phyloP scores from a whole-genome alignment of 352 stramenopile species.

The Phytophthora boehmeriae region DNA sequence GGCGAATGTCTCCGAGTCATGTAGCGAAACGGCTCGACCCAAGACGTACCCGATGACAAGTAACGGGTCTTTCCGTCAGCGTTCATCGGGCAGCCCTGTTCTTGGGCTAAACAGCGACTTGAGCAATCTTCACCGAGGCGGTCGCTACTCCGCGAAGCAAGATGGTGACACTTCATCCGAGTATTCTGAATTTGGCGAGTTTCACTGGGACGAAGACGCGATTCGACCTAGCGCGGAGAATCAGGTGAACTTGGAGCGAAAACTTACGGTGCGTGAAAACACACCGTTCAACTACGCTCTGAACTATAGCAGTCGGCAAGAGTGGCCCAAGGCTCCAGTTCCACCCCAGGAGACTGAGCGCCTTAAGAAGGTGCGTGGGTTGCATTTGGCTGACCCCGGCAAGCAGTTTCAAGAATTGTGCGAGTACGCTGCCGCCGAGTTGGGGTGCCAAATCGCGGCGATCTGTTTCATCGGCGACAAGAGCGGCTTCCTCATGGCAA shows the following conservation, averaged over 20 bases:
- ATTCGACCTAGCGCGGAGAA: conserved; percentile 52
- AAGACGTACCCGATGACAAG: conserved; percentile 58
- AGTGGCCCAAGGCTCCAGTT: conserved; percentile 83
- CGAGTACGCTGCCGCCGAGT: conserved; percentile 80
- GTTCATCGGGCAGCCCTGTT: conserved; percentile 21
- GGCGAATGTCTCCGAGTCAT: conserved; percentile 55
- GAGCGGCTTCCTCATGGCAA: conserved; percentile 85
- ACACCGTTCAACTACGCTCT: conserved; percentile 83
- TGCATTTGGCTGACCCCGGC: conserved; percentile 79
- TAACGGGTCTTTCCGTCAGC: conserved; percentile 34
- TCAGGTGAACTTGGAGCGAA: conserved; percentile 61
- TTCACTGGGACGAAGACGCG: conserved; percentile 46
- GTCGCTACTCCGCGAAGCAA: conserved; percentile 22
- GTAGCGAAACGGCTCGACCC: conserved; percentile 49
- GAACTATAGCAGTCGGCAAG: conserved; percentile 79
- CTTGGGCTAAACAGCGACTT: conserved; percentile 51
- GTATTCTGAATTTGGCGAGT: conserved; percentile 52
- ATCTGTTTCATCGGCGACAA: conserved; percentile 89
- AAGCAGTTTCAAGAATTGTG: conserved; percentile 90
- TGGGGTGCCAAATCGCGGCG: conserved; percentile 81
- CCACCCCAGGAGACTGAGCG: conserved; percentile 65
- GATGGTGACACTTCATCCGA: conserved; percentile 30
- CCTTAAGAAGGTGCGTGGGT: conserved; percentile 71
- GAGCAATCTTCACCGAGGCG: conserved; percentile 46
- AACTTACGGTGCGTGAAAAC: conserved; percentile 72